phyloP scores from a whole-genome alignment of 192 early-diverging fungal species.

The Coemansia sp. region DNA sequence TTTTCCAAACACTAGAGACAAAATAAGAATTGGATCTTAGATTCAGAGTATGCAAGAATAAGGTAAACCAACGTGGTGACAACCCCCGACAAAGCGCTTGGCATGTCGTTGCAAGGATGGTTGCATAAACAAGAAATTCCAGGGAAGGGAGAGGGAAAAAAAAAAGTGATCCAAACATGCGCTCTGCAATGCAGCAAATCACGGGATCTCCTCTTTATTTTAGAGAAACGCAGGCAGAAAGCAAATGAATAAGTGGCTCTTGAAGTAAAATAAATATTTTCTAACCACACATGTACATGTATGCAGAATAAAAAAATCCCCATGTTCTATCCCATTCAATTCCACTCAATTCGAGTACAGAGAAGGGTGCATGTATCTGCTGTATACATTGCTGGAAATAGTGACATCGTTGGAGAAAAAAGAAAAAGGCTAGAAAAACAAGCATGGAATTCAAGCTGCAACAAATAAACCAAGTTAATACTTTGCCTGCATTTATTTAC shows the following conservation, averaged over 20 bases:
- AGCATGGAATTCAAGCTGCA: not conserved
- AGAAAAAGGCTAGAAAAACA: not conserved
- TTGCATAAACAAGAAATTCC: constrained; percentile 1
- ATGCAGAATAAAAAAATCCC: not conserved
- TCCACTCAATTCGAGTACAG: not conserved
- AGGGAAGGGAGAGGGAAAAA: not conserved
- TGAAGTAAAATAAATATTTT: not conserved
- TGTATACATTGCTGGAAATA: not conserved
- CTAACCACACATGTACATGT: constrained; percentile 3
- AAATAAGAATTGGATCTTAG: not conserved
- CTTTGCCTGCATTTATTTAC: not conserved
- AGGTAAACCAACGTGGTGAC: not conserved
- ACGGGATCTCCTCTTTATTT: constrained; percentile 3
- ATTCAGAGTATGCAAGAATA: constrained; percentile 1
- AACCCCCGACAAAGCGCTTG: not conserved
- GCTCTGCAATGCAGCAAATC: constrained; percentile 7
- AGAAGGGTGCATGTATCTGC: not conserved
- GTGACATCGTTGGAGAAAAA: not conserved
- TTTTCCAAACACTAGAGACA: not conserved
- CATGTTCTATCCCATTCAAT: not conserved
- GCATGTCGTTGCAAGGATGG: not conserved
- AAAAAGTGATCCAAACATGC: not conserved
- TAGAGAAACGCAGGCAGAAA: not conserved
- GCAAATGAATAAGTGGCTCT: not conserved
- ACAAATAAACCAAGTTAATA: not conserved